Base-by-base conservation (phyloP, 83 land plant species). In the Picea engelmannii region DNA sequence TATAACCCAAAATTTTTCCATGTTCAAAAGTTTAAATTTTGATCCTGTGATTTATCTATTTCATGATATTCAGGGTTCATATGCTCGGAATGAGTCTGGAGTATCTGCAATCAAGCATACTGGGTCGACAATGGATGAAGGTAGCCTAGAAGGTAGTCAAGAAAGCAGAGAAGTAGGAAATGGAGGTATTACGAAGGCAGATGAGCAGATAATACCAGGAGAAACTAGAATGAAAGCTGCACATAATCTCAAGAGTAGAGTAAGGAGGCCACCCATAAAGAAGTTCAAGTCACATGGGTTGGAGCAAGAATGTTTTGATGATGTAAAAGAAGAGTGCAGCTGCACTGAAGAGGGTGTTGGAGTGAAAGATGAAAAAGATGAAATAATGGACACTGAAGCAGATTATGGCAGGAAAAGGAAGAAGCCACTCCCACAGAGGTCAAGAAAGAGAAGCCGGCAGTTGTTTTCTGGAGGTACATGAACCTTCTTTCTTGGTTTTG, bases 361-460 rank as follows among this genome's bases (percentile, higher is more conserved):
- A 40, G 23, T 75, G 11, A 66, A 79, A 71, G 68, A 62, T 60
- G 62, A 42, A 31, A 83, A 83, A 76, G 85, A 80, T 69, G 88
- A 90, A 78, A 38, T 42, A 82, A 88, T 76, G 35, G 42, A 62
- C 24, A 84, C 88, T 38, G 82, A 69, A 42, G 73, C 80, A 52
- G 86, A 89, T 81, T 80, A 74, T 55, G 66, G 80, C 82, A 84
- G 70, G 13, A 69, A 63, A 66, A 61, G 66, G 83, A 87, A 87
- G 66, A 85, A 83, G 77, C 81, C 78, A 49, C 81, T 87, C 23
- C 78, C 78, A 59, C 86, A 89, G 71, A 86, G 82, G 78, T 78
- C 88, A 44, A 95, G 84, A 88, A 95, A 89, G 83, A 92, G 93
- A 82, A 90, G 91, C 83, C 89, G 92, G 62, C 96, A 98, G 81